Evolutionary conservation across 257 asterid species (phyloP).

Genomic region (Lithospermum erythrorhizon): DNA sequence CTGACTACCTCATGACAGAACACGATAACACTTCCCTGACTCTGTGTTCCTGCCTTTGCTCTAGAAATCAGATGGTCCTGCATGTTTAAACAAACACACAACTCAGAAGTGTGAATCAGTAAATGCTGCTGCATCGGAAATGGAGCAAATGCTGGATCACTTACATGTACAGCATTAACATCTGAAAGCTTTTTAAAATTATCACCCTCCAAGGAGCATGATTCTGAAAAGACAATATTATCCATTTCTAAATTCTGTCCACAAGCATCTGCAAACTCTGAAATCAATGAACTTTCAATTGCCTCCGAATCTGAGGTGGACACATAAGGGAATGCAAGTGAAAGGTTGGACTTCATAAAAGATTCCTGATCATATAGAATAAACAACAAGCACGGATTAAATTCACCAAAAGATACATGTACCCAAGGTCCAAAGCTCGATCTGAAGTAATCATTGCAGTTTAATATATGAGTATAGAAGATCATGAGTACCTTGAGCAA

Average conservation of each 20-base stretch:
- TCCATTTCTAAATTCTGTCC: slow-evolving; percentile 37
- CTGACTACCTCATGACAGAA: slow-evolving; percentile 49
- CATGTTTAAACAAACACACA: slow-evolving; percentile 10
- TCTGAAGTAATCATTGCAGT: slow-evolving; percentile 5
- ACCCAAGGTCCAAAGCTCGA: slow-evolving; percentile 1
- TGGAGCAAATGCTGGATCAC: slow-evolving; percentile 12
- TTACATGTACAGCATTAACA: slow-evolving; percentile 57
- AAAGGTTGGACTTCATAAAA: slow-evolving; percentile 59
- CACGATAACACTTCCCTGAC: slow-evolving; percentile 54
- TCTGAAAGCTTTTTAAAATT: slow-evolving; percentile 46
- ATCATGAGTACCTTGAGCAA: slow-evolving; percentile 59
- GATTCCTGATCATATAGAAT: slow-evolving; percentile 44
- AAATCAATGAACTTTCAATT: slow-evolving; percentile 56
- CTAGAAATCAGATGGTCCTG: slow-evolving; percentile 69
- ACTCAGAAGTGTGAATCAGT: not conserved
- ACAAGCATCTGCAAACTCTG: slow-evolving; percentile 64
- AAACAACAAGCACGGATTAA: slow-evolving; percentile 5
- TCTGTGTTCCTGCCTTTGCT: slow-evolving; percentile 33
- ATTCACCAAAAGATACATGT: slow-evolving; percentile 1
- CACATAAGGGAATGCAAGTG: slow-evolving; percentile 78
- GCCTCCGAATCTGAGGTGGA: slow-evolving; percentile 55
- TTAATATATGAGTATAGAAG: slow-evolving; percentile 8
- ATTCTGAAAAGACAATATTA: slow-evolving; percentile 50
- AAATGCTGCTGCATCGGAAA: not conserved
- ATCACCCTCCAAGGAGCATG: slow-evolving; percentile 66